Conservation (phyloP, 305 asterid genomes). For the Fraxinus albicans region DNA sequence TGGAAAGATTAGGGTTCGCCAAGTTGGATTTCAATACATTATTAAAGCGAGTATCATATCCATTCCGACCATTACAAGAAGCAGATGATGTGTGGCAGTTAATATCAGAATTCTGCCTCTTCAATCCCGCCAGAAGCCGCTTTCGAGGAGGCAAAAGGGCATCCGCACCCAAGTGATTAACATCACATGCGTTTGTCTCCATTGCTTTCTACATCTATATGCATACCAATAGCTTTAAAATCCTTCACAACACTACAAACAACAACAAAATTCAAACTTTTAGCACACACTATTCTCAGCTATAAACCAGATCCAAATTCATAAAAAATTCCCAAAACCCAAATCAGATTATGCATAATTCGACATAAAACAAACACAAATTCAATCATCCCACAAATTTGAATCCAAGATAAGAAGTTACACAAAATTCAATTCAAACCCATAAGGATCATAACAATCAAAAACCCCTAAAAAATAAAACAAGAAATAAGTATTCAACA, state of each 20-base stretch:
- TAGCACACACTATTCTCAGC: constrained; percentile 23
- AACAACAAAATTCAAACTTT: constrained; percentile 25
- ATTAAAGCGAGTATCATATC: constrained; percentile 42
- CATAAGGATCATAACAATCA: constrained; percentile 11
- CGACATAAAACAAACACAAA: constrained; percentile 22
- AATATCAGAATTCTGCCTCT: constrained; percentile 77
- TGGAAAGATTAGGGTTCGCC: constrained; percentile 48
- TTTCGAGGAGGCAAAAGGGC: constrained; percentile 96
- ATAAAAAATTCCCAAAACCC: constrained; percentile 15
- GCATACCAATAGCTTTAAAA: constrained; percentile 31
- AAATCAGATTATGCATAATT: constrained; percentile 21
- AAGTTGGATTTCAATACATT: constrained; percentile 46
- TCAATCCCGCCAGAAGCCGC: constrained; percentile 88
- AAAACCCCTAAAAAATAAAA: background rate
- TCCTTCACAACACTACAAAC: constrained; percentile 38
- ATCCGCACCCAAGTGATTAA: constrained; percentile 70
- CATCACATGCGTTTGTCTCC: constrained; percentile 62
- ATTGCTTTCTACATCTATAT: constrained; percentile 55
- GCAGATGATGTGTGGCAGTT: constrained; percentile 46
- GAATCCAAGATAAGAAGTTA: constrained; percentile 19
- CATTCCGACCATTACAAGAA: constrained; percentile 31
- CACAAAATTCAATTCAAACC: constrained; percentile 16
- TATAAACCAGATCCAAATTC: background rate
- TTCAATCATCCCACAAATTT: constrained; percentile 4
- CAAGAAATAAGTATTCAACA: background rate